Conservation (phyloP, 2,329 filamentous ascomycete genomes). For the Fusarium nanum region DNA sequence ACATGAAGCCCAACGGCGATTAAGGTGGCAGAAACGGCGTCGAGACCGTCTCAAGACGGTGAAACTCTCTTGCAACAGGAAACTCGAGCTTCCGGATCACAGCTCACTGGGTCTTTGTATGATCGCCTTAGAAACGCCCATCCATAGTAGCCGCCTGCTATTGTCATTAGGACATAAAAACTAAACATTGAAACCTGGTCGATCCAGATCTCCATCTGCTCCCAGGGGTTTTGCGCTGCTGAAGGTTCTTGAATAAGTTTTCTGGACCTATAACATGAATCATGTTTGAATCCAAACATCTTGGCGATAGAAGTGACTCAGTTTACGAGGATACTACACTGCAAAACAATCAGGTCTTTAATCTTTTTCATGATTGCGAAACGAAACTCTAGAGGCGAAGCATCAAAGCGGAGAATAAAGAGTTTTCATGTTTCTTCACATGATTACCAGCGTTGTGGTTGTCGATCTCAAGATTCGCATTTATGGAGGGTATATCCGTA, state of each 20-base stretch:
- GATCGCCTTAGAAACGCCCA: conserved; percentile 32
- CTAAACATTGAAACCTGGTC: conserved; percentile 25
- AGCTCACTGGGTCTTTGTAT: conserved; percentile 34
- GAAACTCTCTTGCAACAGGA: conserved; percentile 44
- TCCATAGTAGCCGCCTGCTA: conserved; percentile 21
- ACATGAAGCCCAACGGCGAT: conserved; percentile 20
- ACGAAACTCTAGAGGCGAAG: not conserved
- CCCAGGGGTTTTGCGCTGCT: conserved; percentile 5
- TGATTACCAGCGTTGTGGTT: not conserved
- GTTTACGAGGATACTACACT: conserved; percentile 15
- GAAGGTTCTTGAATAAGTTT: conserved; percentile 21
- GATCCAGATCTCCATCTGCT: not conserved
- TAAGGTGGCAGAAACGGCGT: conserved; percentile 25
- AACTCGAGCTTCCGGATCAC: conserved; percentile 20
- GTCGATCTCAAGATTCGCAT: conserved; percentile 4
- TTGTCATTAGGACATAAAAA: conserved; percentile 4
- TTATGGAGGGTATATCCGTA: not conserved
- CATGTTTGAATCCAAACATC: conserved; percentile 12
- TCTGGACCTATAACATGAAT: conserved; percentile 24
- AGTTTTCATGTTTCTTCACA: conserved; percentile 3
- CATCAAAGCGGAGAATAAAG: not conserved
- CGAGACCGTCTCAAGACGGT: conserved; percentile 23
- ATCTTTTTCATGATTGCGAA: not conserved
- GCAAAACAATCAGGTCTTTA: not conserved
- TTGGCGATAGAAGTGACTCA: conserved; percentile 8